Base-by-base conservation (phyloP, 371 early-diverging fungal species). In the Mucor velutinosus region DNA sequence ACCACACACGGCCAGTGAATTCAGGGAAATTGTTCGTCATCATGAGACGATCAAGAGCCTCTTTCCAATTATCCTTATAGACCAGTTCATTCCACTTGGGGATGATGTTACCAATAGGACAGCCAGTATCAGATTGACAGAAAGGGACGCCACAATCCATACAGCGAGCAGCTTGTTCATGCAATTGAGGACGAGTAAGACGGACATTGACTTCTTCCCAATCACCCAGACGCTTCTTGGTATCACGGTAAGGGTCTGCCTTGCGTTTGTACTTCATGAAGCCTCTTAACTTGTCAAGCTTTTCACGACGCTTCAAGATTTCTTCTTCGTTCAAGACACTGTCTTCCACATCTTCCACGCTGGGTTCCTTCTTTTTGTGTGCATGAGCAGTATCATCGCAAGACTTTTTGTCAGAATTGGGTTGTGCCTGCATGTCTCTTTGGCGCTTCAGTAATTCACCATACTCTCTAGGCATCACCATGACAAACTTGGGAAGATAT, bases 11-110 rank as follows among this genome's bases (percentile, higher is more conserved):
- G 33, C 75, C 93, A 33, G 93, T 93, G 70, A 94, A 94, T 77
- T 94, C 94, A 41, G 99, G 99, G 87, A 98, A 98, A 86, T 98
- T 98, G 87, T 97, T 97, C 68, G 99, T 98, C 87, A 95, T 90
- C 75, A 94, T 77, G 32, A 98, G 84, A 45, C 97, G 92, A 70
- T 95, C 92, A 37, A 95, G 86, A 7, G 99, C 99, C 15, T 93
- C 94, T 73, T 89, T 86, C 97, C 97, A 98, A 73, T 96, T 91
- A 75, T 95, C 89, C 76, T 92, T 89, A 87, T 89, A 96, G 32
- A 98, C 93, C 8, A 97, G 83, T 39, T 98, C 97, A 76, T 98
- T 98, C 97, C 97, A 98, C 83, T 96, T 96, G 65, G 99, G 99
- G 68, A 98, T 97, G 60, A 97, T 90, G 83, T 98, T 98, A 61